Base-by-base conservation (phyloP, 208 protist species). In the Porcisia hertigi region DNA sequence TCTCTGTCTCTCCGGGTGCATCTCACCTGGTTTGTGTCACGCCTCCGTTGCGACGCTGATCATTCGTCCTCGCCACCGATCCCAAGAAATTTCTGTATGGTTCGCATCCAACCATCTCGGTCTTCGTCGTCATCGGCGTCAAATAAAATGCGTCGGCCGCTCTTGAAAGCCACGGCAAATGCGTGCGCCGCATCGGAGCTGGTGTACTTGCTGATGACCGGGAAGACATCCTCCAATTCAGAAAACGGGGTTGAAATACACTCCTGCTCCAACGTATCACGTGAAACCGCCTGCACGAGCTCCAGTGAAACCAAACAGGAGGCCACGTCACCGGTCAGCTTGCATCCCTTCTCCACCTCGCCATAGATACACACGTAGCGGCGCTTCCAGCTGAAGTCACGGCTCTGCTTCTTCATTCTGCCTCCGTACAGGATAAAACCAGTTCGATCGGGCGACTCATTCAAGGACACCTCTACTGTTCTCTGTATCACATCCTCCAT, bases 101-200 rank as follows among this genome's bases (percentile, higher is more conserved):
- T 88, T 0, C 76, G 76, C 88, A 94, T 94, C 90, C 90, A 94
- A n/a, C 63, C 79, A 65, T 87, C 83, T 14, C 90, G 83, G 71
- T 91, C 84, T 12, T 77, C 75, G 63, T 87, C 80, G 58, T 81
- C 79, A 49, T 77, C 78, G 11, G 87, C 87, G 72, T 92, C 83
- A 30, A 94, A 92, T 16, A 86, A 79, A n/a, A 94, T 81, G 6
- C 90, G 85, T 54, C 88, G 88, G 1, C 90, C 89, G 7, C 83
- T 89, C 57, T 90, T 94, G 72, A 92, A 94, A 39, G 87, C 89
- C n/a, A 94, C 87, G 0, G 90, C 90, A 43, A 94, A 94, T 3
- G 90, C 90, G 76, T 94, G 83, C 23, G 70, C 79, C 5, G 84
- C 83, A 62, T 90, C 89, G 1, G 87, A 89, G 36, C 86, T 86